These are phyloP conservation scores for Diospyros kaki DNA, from an alignment of 148 eudicot species.

Conservation along the genomic window DNA sequence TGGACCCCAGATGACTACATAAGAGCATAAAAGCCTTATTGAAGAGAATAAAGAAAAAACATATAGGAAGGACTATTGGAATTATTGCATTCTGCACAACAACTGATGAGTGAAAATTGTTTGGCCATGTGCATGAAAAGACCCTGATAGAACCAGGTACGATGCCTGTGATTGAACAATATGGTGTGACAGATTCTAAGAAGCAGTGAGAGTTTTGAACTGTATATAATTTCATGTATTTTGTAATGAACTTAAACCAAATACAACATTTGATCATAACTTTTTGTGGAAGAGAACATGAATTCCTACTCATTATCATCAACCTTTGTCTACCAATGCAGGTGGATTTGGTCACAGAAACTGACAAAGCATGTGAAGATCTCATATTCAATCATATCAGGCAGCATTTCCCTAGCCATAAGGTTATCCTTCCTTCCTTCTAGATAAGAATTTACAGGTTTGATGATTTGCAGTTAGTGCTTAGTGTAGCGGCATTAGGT, in stretches of 20 bases:
- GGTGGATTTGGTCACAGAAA: constrained; percentile 98
- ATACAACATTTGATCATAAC: too few species aligned
- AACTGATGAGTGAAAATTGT: background rate
- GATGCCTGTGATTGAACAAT: background rate
- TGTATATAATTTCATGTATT: too few species aligned
- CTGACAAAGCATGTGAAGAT: constrained; percentile 94
- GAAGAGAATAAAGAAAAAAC: background rate
- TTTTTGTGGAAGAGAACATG: too few species aligned
- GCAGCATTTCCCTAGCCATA: constrained; percentile 59
- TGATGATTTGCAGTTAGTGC: background rate
- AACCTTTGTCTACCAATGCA: constrained; percentile 23
- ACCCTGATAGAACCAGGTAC: background rate
- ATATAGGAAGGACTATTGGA: background rate
- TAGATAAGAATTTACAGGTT: background rate
- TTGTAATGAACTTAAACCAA: too few species aligned
- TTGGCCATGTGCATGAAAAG: background rate
- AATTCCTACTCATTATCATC: background rate
- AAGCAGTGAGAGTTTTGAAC: background rate
- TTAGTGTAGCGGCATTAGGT: background rate
- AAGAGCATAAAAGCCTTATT: background rate
- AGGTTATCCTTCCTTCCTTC: constrained; percentile 41
- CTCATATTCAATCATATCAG: constrained; percentile 80
- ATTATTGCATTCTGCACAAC: background rate
- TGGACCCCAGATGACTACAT: background rate
- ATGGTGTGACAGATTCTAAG: background rate